Base-by-base conservation (phyloP, 2,329 filamentous ascomycete genomes). In the Zymoseptoria passerinii region DNA sequence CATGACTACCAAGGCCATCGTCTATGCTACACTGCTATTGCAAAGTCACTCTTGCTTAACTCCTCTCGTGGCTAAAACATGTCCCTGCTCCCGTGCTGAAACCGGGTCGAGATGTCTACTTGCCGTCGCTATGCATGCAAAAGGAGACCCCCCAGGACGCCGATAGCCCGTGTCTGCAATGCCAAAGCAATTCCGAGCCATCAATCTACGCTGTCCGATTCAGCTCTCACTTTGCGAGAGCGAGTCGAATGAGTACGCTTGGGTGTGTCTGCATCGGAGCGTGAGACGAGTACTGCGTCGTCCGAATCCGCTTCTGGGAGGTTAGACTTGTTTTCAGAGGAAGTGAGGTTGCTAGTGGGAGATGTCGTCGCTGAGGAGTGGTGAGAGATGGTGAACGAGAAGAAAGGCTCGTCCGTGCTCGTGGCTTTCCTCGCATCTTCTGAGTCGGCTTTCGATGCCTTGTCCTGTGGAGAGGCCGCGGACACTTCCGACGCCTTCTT, bases 331-430 rank as follows among this genome's bases (percentile, higher is more conserved):
- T 48, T 51, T 16, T 57, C 23, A 23, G 20, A 16, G 4, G 35
- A 16, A 50, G 48, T 50, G 16, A 16, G 29, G 10, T 57, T 18
- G 8, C 53, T 29, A 7, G 13, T 23, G 19, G 5, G 8, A 8
- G 18, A 19, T 10, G 23, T 20, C 10, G 35, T 19, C 49, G 35
- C 20, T 23, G 29, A 48, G 27, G 50, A 55, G 48, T 58, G 58
- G 18, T 55, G 53, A 18, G 50, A n/a, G 16, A 62, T 56, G 2
- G 50, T 54, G 48, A 62, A 53, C 8, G 55, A 58, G 51, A 62
- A 58, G n/a, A 62, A 20, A 27, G 13, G 52, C 52, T 40, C 20
- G 52, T 53, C 28, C 52, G 28, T 3, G 18, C 4, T 52, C 16
- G 2, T 19, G 28, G 28, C 13, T 18, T 18, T 18, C 8, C 52